These are phyloP conservation scores for Myxozyma lipomycoides DNA, from an alignment of 805 yeast species.

Conservation along the genomic window DNA sequence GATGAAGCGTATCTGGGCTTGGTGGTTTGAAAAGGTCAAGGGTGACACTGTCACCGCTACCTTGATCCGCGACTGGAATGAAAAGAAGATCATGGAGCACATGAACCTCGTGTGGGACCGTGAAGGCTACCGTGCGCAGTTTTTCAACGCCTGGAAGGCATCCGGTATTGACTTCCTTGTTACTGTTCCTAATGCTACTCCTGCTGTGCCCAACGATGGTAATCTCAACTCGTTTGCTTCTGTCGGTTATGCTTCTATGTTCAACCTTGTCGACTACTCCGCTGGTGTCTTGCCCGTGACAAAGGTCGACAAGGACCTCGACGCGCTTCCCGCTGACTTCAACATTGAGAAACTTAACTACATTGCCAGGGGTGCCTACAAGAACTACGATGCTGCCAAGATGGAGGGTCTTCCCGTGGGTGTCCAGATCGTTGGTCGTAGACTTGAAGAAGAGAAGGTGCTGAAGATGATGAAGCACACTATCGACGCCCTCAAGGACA, in stretches of 20 bases:
- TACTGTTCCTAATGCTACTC: conserved; percentile 44
- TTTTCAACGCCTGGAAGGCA: conserved; percentile 37
- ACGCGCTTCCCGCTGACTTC: conserved; percentile 36
- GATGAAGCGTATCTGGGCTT: conserved; percentile 38
- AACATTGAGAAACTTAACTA: conserved; percentile 36
- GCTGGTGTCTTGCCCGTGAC: conserved; percentile 58
- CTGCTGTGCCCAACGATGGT: conserved; percentile 42
- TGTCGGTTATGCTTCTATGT: conserved; percentile 52
- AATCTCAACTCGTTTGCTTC: conserved; percentile 39
- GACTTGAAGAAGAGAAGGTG: conserved; percentile 60
- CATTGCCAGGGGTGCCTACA: conserved; percentile 45
- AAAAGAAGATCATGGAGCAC: conserved; percentile 37
- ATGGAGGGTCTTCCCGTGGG: conserved; percentile 60
- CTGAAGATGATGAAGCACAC: conserved; percentile 46
- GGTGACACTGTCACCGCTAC: conserved; percentile 41
- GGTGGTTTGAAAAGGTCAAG: conserved; percentile 35
- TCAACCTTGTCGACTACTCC: conserved; percentile 54
- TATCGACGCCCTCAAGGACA: conserved; percentile 36
- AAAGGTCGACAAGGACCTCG: conserved; percentile 44
- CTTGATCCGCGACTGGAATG: conserved; percentile 38
- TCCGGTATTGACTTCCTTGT: conserved; percentile 40
- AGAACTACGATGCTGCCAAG: conserved; percentile 49
- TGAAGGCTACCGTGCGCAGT: conserved; percentile 38
- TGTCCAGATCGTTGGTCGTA: conserved; percentile 60
- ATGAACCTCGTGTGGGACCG: conserved; percentile 39